Evolutionary conservation across 1,139 yeast genomes (phyloP), one percentile per base, ranked within the genome.

Genomic region (Yamadazyma pseudoaaseri): DNA sequence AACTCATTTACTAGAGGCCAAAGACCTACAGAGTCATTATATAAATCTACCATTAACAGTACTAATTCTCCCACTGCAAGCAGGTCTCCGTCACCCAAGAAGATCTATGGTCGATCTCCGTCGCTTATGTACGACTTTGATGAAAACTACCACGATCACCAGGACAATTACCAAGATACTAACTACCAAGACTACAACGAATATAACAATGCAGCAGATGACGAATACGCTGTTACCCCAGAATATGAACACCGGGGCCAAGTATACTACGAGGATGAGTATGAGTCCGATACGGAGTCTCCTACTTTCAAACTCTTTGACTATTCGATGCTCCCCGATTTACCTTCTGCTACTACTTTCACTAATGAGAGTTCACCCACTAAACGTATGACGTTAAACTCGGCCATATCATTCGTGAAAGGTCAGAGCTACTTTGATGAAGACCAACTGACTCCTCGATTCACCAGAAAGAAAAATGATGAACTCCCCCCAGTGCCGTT

Each of bases 401-500:
- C 56, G 5, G 49, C 57, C 2, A 38, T 52, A 4, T 50, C 55
- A 1, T 49, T 51, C 31, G 45, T 51, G 6, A 47, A 45, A 28
- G 51, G 44, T 14, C 26, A 31, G 4, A 31, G 32, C 4, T 43
- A 43, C 21, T 34, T 37, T 11, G 42, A 42, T 12, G 44, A 44
- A 8, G 34, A 26, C 7, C 21, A 36, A 5, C 35, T 27, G 18
- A 15, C 35, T 10, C 32, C 41, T 5, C 35, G 38, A 8, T 17
- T 38, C 6, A 39, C 44, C 11, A 38, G 38, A 20, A 44, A 47
- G 31, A 52, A 48, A 33, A 47, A 54, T 31, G 56, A 48, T 22
- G 58, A 45, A 3, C 51, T 76, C 14, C 81, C 81, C 0, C 71
- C 74, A 0, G 65, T 72, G 4, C 83, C 84, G 1, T 46, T 66